These are phyloP conservation scores for Dimargaris xerosporica DNA, from an alignment of 192 early-diverging fungal species.

Conservation along the genomic window DNA sequence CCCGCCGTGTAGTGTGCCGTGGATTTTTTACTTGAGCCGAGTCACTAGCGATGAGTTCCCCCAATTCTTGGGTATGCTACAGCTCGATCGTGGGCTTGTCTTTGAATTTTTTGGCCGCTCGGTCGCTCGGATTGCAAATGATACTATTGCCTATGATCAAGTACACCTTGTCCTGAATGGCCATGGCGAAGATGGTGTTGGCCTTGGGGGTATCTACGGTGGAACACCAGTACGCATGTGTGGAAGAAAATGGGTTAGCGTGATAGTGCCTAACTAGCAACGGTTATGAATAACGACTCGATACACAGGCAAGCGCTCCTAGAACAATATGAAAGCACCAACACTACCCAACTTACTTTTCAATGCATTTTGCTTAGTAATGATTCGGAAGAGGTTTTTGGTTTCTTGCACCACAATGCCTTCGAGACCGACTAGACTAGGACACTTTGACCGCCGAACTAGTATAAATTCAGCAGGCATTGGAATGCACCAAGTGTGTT, in stretches of 20 bases:
- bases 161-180: conserved; percentile 29
- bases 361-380: conserved; percentile 46
- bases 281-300: background rate
- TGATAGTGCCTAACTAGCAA: background rate
- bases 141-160: conserved; percentile 69
- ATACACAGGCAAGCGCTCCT: background rate
- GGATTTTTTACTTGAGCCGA: no score
- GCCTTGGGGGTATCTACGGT: conserved; percentile 53
- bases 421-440: conserved; percentile 52
- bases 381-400: conserved; percentile 67
- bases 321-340: background rate
- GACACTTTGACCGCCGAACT: conserved; percentile 63
- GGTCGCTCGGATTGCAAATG: conserved; percentile 47
- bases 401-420: conserved; percentile 85
- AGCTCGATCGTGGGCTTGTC: background rate
- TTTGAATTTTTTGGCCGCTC: conserved; percentile 32
- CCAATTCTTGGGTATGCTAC: no score
- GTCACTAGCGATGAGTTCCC: no score
- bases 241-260: background rate
- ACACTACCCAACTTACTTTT: conserved; percentile 24
- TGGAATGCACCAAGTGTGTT: background rate
- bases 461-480: background rate
- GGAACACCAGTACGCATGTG: no score
- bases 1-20: no score
- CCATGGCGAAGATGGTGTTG: conserved; percentile 36